phyloP scores from a whole-genome alignment of 2,329 filamentous ascomycete species.

The Chalaropsis ovoidea region DNA sequence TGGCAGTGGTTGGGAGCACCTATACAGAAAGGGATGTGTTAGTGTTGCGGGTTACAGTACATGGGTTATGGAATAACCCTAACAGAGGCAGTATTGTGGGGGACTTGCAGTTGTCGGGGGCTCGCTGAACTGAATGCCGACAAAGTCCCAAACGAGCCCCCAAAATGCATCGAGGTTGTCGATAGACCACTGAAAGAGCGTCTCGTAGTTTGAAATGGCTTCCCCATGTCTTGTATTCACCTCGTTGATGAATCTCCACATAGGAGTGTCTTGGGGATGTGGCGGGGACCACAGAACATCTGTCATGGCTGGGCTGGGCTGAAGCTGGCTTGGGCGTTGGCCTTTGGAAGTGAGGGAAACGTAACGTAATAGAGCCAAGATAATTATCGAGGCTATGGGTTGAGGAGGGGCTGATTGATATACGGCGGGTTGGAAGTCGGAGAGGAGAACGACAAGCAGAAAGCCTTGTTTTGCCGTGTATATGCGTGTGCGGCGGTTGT shows the following conservation, averaged over 20 bases:
- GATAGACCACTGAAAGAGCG: conserved; percentile 79
- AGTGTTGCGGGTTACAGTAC: neutral
- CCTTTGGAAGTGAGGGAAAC: neutral
- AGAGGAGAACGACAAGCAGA: neutral
- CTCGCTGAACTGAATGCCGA: conserved; percentile 48
- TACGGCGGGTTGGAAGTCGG: neutral
- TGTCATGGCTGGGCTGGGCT: conserved; percentile 11
- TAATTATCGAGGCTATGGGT: too few relatives aligned
- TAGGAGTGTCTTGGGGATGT: conserved; percentile 30
- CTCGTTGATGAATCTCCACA: conserved; percentile 59
- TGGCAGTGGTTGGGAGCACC: conserved; percentile 58
- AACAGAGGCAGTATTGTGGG: conserved; percentile 28
- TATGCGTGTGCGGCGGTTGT: conserved; percentile 2
- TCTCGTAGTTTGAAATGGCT: conserved; percentile 54
- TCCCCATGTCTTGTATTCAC: conserved; percentile 59
- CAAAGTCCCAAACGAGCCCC: conserved; percentile 75
- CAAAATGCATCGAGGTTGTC: conserved; percentile 67
- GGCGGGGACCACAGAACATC: conserved; percentile 19
- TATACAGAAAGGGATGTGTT: conserved; percentile 33
- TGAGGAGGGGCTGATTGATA: neutral
- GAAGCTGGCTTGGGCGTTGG: neutral
- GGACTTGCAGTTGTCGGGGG: conserved; percentile 51
- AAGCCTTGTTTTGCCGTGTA: neutral
- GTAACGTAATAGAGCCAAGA: neutral
- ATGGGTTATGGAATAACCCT: neutral